Evolutionary conservation across 441 rosid genomes (phyloP), one percentile per base, ranked within the genome.

Genomic region (Gossypium schwendimanii): DNA sequence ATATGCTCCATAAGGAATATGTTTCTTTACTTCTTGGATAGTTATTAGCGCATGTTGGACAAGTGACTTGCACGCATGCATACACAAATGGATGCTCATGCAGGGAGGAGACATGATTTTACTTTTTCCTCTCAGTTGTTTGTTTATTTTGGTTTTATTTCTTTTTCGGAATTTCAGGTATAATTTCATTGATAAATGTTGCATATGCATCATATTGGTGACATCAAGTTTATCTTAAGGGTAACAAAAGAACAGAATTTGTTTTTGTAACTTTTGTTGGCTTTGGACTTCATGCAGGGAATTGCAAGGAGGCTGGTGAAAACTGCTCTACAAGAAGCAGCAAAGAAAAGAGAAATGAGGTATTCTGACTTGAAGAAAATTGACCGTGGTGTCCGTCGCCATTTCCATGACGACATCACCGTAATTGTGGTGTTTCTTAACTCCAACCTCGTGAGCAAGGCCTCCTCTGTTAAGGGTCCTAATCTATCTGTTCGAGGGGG

Each of bases 281-380:
- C 28, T 8, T 63, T 28, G 50, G 36, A 63, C 69, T 45, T 59
- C 12, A 17, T 78, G 82, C 96, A 94, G 99, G 99, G 99, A 71
- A 91, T 81, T 50, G 99, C 98, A 44, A 89, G 81, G 81, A 77
- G 95, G 86, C 87, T 95, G 70, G 94, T 95, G 80, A 93, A 95
- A 87, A 93, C 91, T 58, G 97, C 97, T 23, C 81, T 86, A 0
- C 80, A 86, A 20, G 90, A 82, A 71, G 97, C 95, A 23, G 97
- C 97, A 12, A 89, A 75, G 79, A 91, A 91, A 80, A 86, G 91
- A 75, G 95, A 89, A 81, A 91, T 95, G 96, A 89, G 99, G 61
- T 95, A 93, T 79, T 93, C 99, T 0, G 99, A 93, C 91, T 79
- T 95, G 84, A 95, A 91, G 83, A 93, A 90, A 89, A 93, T 95